Base-by-base conservation (phyloP, 116 monocot genomes). In the Phalaenopsis hybrid region DNA sequence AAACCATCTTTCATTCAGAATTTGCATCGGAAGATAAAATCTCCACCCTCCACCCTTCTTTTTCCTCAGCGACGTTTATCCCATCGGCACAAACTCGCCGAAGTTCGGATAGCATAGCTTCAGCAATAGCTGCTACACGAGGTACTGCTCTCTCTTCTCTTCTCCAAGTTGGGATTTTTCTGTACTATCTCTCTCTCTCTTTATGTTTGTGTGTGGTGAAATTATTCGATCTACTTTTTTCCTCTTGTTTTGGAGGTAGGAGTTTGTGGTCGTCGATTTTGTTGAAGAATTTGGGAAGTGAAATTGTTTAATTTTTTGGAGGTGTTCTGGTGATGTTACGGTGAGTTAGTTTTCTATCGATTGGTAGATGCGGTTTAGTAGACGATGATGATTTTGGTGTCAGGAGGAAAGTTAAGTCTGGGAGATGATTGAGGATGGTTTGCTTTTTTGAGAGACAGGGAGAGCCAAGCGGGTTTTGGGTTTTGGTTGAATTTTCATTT, bases 1-100 rank as follows among this genome's bases (percentile, higher is more conserved):
- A 65, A 86, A 92, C 86, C 85, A 89, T 90, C 92, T 92, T 63
- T 16, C 68, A 45, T 79, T 12, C 78, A 50, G 81, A 0, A 2
- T 84, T 80, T 77, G 79, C 78, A 55, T 15, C 16, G 55, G 55
- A 55, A 55, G 83, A 83, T 34, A 80, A 78, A 73, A 8, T 34
- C 79, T 20, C 83, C 15, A 12, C 11, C 61, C 20, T 43, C 74
- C 28, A 9, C 50, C 2, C 34, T 44, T 75, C 44, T 74, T 44
- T 20, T 83, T 70, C 13, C 18, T 59, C 80, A 67, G 55, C 83
- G 79, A 81, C 82, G 44, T 80, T 16, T 37, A 13, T 55, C 67
- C 74, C 77, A 21, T 72, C 72, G 5, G 4, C 72, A 16, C 23
- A 72, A 37, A 5, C 12, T 37, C 16, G 5, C 16, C 37, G 9